Evolutionary conservation across 2,329 filamentous ascomycete genomes (phyloP), one percentile per base, ranked within the genome.

Genomic region (Onygenales sp.): DNA sequence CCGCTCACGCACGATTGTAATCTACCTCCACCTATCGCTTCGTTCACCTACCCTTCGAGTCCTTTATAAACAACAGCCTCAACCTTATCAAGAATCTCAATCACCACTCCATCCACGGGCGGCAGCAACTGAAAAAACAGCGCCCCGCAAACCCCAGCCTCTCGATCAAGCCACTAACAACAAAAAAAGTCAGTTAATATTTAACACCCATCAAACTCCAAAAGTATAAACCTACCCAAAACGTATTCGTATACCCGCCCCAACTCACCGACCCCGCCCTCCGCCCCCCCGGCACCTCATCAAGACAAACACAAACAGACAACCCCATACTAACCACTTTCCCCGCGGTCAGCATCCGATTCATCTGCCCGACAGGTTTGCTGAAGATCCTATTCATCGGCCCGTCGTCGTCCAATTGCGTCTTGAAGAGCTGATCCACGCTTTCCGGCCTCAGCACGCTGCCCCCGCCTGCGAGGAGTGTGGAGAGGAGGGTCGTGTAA

Each of bases 401-500:
- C 27, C 47, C 39, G 9, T 43, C 47, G 14, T 44, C 41, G 27
- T 54, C 43, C 9, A 54, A 13, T 48, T 54, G 48, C 1, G 47
- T 31, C 27, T 35, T 44, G 35, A 54, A 33, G 3, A 54, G 45
- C 21, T 43, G n/a, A 10, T 51, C 41, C 17, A 54, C 35, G 17
- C 33, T 54, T 17, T 47, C 53, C 8, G 36, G 47, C 21, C 39
- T 44, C 13, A 54, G 11, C 4, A 54, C 41, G 32, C n/a, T 33
- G 10, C 39, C 41, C 14, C 53, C 53, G n/a, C 33, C 39, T n/a
- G 33, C 39, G 14, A 64, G 51, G 10, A 64, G 56, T 2, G 55
- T 52, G 11, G 54, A 38, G 3, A 64, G 48, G 3, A 63, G 41
- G 33, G 58, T 57, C 32, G 57, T 55, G 53, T 56, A 63, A 38